Percentiles rank a stretch among this genome's conserved stretches.
phyloP scores from a whole-genome alignment of 148 eudicot genomes.

The Fallopia convolvulus region DNA sequence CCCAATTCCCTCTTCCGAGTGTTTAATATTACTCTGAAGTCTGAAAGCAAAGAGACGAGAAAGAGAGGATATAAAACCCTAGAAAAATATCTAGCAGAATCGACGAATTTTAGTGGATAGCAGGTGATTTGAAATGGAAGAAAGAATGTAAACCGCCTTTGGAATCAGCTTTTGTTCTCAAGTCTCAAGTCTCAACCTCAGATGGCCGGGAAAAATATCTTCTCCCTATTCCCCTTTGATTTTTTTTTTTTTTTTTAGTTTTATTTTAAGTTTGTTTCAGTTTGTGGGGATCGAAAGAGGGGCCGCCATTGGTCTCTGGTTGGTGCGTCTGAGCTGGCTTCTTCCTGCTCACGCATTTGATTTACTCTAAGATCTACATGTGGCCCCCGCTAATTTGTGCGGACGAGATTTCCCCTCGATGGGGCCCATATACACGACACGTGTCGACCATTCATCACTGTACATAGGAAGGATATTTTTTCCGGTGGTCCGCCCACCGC shows the following conservation, averaged over 20 bases:
- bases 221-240: not conserved
- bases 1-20: not conserved
- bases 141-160: conserved; percentile 6
- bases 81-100: conserved; percentile 1
- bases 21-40: no score
- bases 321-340: not conserved
- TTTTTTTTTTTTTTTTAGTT: not conserved
- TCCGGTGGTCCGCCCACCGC: not conserved
- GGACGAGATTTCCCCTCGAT: not conserved
- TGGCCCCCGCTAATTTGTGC: not conserved
- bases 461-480: not conserved
- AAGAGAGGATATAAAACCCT: not conserved
- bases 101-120: not conserved
- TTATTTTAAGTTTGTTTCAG: not conserved
- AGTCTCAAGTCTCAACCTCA: not conserved
- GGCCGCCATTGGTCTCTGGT: not conserved
- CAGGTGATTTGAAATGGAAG: not conserved
- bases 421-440: not conserved
- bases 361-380: not conserved
- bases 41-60: not conserved
- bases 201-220: not conserved
- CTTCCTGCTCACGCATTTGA: not conserved
- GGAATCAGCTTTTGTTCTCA: not conserved
- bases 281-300: conserved; percentile 10
- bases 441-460: not conserved